These are phyloP conservation scores for Dichomitus squalens DNA, from an alignment of 1,284 basidiomycete genomes.

Conservation along the genomic window DNA sequence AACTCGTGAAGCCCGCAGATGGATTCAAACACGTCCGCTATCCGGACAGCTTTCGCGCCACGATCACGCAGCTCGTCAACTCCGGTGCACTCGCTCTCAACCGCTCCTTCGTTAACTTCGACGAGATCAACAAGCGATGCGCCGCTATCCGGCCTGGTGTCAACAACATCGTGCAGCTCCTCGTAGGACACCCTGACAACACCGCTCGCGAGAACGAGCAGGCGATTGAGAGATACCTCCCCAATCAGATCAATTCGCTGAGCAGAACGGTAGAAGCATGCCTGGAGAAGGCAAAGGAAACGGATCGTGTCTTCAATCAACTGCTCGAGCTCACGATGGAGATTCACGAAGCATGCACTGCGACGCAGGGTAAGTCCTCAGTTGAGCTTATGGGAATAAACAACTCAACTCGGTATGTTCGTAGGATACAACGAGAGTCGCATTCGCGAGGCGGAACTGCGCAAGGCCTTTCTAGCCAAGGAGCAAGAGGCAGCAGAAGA, in stretches of 20 bases:
- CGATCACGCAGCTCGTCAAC: conserved; percentile 15
- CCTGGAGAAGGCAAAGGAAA: conserved; percentile 12
- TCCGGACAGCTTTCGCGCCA: conserved; percentile 14
- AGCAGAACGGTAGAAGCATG: conserved; percentile 11
- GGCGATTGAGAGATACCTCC: conserved; percentile 9
- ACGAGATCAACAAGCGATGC: conserved; percentile 15
- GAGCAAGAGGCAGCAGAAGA: conserved; percentile 7
- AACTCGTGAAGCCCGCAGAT: conserved; percentile 3
- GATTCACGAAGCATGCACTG: conserved; percentile 10
- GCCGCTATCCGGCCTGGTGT: conserved; percentile 9
- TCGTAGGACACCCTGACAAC: conserved; percentile 9
- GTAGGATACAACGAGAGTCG: conserved; percentile 5
- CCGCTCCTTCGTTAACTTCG: conserved; percentile 15
- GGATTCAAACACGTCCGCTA: conserved; percentile 11
- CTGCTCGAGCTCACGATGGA: conserved; percentile 16
- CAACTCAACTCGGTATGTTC: not conserved
- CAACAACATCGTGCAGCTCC: conserved; percentile 15
- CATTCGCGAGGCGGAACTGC: conserved; percentile 1
- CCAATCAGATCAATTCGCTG: conserved; percentile 6
- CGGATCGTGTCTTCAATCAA: conserved; percentile 4
- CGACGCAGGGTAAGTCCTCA: conserved; percentile 4
- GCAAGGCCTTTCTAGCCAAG: not conserved
- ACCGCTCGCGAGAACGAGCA: conserved; percentile 11
- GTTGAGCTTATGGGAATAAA: not conserved
- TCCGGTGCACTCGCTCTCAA: conserved; percentile 11